Conservation (phyloP, 2,329 filamentous ascomycete genomes). For the Cercospora sp. region DNA sequence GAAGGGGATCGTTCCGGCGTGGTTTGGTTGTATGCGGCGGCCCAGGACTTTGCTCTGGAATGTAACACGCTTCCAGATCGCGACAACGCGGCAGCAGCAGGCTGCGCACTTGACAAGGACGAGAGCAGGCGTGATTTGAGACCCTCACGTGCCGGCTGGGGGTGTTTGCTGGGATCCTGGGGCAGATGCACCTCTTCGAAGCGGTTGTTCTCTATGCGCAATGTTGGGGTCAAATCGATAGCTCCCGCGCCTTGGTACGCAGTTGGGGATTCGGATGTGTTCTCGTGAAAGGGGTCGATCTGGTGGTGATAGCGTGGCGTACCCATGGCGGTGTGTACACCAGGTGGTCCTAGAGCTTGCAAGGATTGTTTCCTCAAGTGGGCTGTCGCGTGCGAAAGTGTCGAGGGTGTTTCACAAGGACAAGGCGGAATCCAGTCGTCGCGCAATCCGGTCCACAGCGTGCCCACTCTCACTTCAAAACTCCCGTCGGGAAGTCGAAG, state of each 20-base stretch:
- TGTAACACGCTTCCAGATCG: constrained; percentile 35
- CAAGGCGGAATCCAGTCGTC: background rate
- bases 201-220: constrained; percentile 13
- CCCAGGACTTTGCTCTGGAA: constrained; percentile 36
- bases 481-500: background rate
- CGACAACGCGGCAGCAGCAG: constrained; percentile 34
- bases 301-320: constrained; percentile 9
- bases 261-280: constrained; percentile 18
- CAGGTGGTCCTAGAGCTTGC: constrained; percentile 2
- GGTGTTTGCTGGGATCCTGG: constrained; percentile 18
- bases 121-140: constrained; percentile 33
- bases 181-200: constrained; percentile 15
- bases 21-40: constrained; percentile 29
- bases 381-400: background rate
- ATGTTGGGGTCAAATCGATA: constrained; percentile 21
- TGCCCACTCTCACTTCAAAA: background rate
- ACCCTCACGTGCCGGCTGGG: constrained; percentile 26
- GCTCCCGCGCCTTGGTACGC: constrained; percentile 30
- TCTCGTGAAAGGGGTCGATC: constrained; percentile 15
- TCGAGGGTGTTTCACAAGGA: constrained; percentile 6
- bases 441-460: background rate
- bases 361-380: background rate
- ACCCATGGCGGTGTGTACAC: constrained; percentile 15
- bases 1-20: constrained; percentile 16
- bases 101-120: constrained; percentile 31